Conservation (phyloP, 2,329 filamentous ascomycete genomes). For the Colletotrichum filicis region DNA sequence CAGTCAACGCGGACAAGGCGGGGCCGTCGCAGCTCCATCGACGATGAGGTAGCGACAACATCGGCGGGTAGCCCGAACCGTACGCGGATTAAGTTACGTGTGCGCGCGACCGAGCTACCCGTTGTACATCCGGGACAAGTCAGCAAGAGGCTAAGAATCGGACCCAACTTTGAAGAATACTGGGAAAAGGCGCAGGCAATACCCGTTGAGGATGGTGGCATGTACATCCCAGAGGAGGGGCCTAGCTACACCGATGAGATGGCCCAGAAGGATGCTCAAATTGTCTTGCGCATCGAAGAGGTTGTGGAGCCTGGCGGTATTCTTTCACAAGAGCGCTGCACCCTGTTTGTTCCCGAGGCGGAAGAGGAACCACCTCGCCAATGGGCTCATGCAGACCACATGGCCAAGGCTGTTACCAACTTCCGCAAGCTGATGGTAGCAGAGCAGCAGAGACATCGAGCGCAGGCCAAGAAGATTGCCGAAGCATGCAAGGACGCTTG, state of each 20-base stretch:
- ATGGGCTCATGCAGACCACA: slow-evolving; percentile 89
- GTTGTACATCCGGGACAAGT: slow-evolving; percentile 70
- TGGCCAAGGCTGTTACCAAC: slow-evolving; percentile 81
- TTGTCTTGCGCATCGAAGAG: slow-evolving; percentile 76
- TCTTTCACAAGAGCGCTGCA: slow-evolving; percentile 76
- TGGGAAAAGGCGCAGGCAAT: slow-evolving; percentile 61
- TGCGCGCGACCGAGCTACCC: slow-evolving; percentile 62
- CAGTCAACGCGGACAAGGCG: slow-evolving; percentile 56
- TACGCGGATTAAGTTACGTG: slow-evolving; percentile 61
- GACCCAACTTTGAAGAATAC: slow-evolving; percentile 67
- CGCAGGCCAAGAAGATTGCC: slow-evolving; percentile 82
- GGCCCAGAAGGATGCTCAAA: slow-evolving; percentile 73
- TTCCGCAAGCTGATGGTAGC: slow-evolving; percentile 83
- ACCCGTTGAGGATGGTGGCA: slow-evolving; percentile 68
- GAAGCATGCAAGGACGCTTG: slow-evolving; percentile 82
- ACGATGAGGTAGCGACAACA: slow-evolving; percentile 28
- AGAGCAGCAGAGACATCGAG: slow-evolving; percentile 82
- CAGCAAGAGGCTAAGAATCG: slow-evolving; percentile 63
- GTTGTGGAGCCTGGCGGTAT: slow-evolving; percentile 81
- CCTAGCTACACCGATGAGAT: slow-evolving; percentile 69
- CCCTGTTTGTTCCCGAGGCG: slow-evolving; percentile 77
- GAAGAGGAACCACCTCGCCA: slow-evolving; percentile 79
- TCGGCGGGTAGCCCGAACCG: slow-evolving; percentile 41
- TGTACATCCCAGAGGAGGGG: slow-evolving; percentile 66
- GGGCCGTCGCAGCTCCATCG: slow-evolving; percentile 52